Base-by-base conservation (phyloP, 2,329 filamentous ascomycete genomes). In the Elsinoe necatrix region DNA sequence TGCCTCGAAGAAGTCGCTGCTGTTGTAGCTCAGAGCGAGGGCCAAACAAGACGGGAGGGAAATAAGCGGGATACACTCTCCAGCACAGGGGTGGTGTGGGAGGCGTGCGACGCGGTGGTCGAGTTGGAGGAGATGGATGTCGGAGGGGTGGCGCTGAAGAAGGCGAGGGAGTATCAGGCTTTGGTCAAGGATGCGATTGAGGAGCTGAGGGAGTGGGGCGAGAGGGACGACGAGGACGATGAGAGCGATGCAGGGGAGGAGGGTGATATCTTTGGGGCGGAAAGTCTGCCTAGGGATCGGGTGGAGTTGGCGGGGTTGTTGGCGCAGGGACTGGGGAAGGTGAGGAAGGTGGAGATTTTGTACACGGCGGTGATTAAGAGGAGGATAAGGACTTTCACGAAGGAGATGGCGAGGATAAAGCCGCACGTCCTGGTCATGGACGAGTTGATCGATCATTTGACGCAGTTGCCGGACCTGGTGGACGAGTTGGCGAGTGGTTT, bases 131-230 rank as follows among this genome's bases (percentile, higher is more conserved):
- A 76, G 4, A 72, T 83, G 21, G 90, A 89, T 0, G 79, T 95
- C 4, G 80, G 80, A 0, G 87, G 85, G 0, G 75, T 90, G 57
- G 78, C 92, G 47, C 77, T 86, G 0, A 76, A 79, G 62, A 90
- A 86, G 66, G 85, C 85, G 1, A 82, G 88, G 63, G 79, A 90
- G 67, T 88, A 85, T 71, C 76, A 83, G 39, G 87, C 87, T 57
- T 81, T 86, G 1, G 74, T 96, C 21, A 81, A 87, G 63, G 92
- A 96, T 72, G 86, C 89, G 0, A 80, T 95, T 63, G 82, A 87
- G 60, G 92, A 96, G 72, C 70, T 96, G 61, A 88, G 89, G 67
- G 89, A 92, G 63, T 96, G 91, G 89, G 75, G 79, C 12, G 69
- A 79, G 0, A 76, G 74, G 5, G 69, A 67, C 0, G 61, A 63